Conservation (phyloP, 108 stramenopile genomes). For the Stephanodiscus minutulus region DNA sequence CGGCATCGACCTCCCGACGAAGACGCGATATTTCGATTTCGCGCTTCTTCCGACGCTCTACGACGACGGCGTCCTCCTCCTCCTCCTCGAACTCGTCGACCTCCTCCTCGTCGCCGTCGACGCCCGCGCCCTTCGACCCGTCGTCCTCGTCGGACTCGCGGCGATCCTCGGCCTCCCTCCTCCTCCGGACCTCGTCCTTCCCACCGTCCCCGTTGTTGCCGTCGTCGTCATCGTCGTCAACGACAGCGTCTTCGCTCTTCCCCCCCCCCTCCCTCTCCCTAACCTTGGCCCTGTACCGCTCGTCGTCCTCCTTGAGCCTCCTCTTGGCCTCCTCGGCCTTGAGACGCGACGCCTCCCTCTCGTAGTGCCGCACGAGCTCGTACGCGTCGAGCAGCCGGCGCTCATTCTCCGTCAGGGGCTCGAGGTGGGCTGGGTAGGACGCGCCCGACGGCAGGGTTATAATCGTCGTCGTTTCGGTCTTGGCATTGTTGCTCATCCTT, state of each 20-base stretch:
- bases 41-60: slow-evolving; percentile 39
- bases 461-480: not conserved
- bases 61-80: slow-evolving; percentile 16
- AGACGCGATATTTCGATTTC: slow-evolving; percentile 56
- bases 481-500: too few relatives aligned
- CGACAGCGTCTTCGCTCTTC: slow-evolving; percentile 24
- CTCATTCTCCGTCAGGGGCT: slow-evolving; percentile 71
- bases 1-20: slow-evolving; percentile 53
- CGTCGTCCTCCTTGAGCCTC: slow-evolving; percentile 67
- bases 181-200: slow-evolving; percentile 15
- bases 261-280: slow-evolving; percentile 21
- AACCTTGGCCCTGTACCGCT: slow-evolving; percentile 55
- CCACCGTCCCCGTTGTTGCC: slow-evolving; percentile 21
- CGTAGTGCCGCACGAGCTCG: slow-evolving; percentile 65
- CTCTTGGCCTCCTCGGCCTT: slow-evolving; percentile 76
- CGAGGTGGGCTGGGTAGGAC: slow-evolving; percentile 55
- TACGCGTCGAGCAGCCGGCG: slow-evolving; percentile 65
- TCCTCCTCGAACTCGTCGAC: too few relatives aligned
- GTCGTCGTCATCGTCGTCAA: slow-evolving; percentile 8
- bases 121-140: slow-evolving; percentile 22
- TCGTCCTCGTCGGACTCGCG: slow-evolving; percentile 1
- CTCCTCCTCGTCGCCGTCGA: slow-evolving; percentile 17
- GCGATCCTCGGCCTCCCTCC: not conserved
- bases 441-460: slow-evolving; percentile 27
- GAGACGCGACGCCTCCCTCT: slow-evolving; percentile 63